Evolutionary conservation across 2,329 filamentous ascomycete genomes (phyloP).

Genomic region (Aspergillaceae sp.): DNA sequence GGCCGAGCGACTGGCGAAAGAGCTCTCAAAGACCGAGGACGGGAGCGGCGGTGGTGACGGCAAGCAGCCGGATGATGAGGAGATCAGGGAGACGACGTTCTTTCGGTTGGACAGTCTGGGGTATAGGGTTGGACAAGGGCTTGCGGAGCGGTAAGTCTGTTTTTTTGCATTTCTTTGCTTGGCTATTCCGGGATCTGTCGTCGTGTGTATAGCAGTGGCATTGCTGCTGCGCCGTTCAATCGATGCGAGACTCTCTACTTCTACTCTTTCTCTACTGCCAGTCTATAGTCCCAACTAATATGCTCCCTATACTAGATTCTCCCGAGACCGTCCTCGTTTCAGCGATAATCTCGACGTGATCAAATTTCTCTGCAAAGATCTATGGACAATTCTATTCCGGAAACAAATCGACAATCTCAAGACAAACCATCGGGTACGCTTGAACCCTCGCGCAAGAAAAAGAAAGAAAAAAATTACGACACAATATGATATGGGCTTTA

Average conservation of each 20-base stretch:
- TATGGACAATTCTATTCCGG: slow-evolving; percentile 88
- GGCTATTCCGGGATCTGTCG: no score
- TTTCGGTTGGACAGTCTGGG: slow-evolving; percentile 75
- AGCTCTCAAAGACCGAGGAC: slow-evolving; percentile 39
- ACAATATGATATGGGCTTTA: no score
- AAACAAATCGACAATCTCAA: slow-evolving; percentile 99
- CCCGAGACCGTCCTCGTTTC: slow-evolving; percentile 69
- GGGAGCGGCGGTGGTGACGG: slow-evolving; percentile 15
- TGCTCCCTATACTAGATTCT: slow-evolving; percentile 22
- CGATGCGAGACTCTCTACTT: no score
- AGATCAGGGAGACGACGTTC: slow-evolving; percentile 75
- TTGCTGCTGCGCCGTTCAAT: no score
- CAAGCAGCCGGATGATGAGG: slow-evolving; percentile 47
- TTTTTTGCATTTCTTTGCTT: neutral
- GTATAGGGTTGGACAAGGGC: slow-evolving; percentile 83
- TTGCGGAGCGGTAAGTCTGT: slow-evolving; percentile 66
- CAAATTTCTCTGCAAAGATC: slow-evolving; percentile 97
- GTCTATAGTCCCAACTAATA: neutral
- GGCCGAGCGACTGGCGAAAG: slow-evolving; percentile 74
- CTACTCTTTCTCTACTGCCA: no score
- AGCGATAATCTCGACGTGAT: slow-evolving; percentile 90
- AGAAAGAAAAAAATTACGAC: neutral
- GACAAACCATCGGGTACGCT: slow-evolving; percentile 77
- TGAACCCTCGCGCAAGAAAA: neutral
- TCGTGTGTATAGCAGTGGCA: no score